Base-by-base conservation (phyloP, 129 eudicot genomes). In the Ambrosia artemisiifolia region DNA sequence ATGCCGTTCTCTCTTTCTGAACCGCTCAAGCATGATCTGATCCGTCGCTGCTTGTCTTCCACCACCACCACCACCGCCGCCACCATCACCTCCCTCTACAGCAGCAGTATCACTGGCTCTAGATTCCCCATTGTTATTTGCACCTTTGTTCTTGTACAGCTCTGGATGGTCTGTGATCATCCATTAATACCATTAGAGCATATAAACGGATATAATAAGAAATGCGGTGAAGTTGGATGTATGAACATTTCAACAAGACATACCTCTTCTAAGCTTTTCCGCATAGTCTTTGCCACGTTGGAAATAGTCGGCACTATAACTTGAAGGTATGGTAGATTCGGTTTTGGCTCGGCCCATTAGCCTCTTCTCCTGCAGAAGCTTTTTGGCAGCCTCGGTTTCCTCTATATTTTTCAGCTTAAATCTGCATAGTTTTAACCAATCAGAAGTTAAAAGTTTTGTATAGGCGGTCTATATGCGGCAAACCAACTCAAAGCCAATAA, bases 371-470 rank as follows among this genome's bases (percentile, higher is more conserved):
- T 95, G 99, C 33, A 95, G 78, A 42, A 90, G 89, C 87, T 90
- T 95, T 75, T 95, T 95, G 44, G 99, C 99, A 33, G 99, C 99
- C 82, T 95, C 99, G 8, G 99, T 95, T 78, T 95, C 99, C 88
- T 95, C 99, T 40, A 95, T 95, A 81, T 95, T 95, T 69, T 76
- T 85, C 75, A 95, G 77, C 82, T 95, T 95, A 85, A 82, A 94
- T 72, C 99, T 94, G 78, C 67, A 85, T 79, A 7, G 49, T 69
- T 61, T 40, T 24, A 69, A 59, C 60, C 69, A 13, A 33, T 38
- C 30, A 18, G 38, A 28, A 40, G 28, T 50, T 49, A 61, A 34
- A 34, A 69, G 6, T 0, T 18, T n/a, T 35, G 24, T 75, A 1
- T 38, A n/a, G 43, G 36, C 6, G 44, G 60, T 32, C 17, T 18